Evolutionary conservation across 768 basidiomycete genomes (phyloP), one percentile per base, ranked within the genome.

Genomic region (Crepidotus variabilis): DNA sequence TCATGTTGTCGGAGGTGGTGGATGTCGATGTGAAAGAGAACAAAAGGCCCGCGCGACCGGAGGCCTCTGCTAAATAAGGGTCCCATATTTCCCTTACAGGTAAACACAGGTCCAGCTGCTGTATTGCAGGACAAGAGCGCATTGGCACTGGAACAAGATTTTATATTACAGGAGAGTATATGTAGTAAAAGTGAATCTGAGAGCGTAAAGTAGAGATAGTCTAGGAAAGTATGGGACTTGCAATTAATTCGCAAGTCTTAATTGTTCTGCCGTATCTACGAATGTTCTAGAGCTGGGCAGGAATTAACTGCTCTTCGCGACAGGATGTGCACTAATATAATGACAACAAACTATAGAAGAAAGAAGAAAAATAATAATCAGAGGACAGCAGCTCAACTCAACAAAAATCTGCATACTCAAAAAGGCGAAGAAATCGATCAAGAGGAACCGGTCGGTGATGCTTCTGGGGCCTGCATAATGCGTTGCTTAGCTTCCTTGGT

Each of bases 391-490:
- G n/a, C n/a, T n/a, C n/a, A n/a, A 28, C 28, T 28, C 28, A 28
- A 28, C 28, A 28, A 28, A 28, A 28, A 8, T 3, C 3, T 28
- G 28, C 28, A 28, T 3, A 28, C 28, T 28, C 28, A 28, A 28
- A 8, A 28, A n/a, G n/a, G 28, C 8, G 28, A 28, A 28, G 18
- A 43, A 5, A 43, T 20, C 54, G 56, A 51, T 67, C 62, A 51
- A 64, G 66, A 35, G 58, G 66, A 55, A 28, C 28, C 28, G 71
- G 65, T 6, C 78, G 76, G 32, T 76, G 74, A 20, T 76, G 73
- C 50, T 52, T 55, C 36, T 20, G 71, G 58, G 7, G 51, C 56
- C 33, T 55, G 50, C 61, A 45, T 72, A 67, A 10, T 20, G 14
- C 39, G 39, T 20, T 16, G 71, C 46, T 58, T 70, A 21, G 65